These are phyloP conservation scores for Nasturtium officinale DNA, from an alignment of 345 rosid species.

Conservation along the genomic window DNA sequence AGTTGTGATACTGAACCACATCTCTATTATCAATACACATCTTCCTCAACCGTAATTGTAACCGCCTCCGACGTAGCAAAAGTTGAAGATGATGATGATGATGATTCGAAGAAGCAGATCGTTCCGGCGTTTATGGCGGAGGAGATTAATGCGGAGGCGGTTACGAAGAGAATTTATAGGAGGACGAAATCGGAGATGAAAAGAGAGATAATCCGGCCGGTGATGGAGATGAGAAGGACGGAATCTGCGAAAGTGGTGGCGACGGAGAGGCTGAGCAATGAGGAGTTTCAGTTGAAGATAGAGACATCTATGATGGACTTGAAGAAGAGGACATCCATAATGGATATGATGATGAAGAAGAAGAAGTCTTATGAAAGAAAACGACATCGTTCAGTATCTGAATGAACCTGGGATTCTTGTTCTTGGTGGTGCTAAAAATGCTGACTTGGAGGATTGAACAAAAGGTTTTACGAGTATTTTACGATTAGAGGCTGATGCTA, in stretches of 20 bases:
- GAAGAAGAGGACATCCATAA: neutral
- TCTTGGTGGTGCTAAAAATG: neutral
- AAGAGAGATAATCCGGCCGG: neutral
- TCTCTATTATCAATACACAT: slow-evolving; percentile 15
- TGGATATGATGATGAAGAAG: neutral
- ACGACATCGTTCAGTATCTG: slow-evolving; percentile 4
- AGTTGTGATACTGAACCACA: neutral
- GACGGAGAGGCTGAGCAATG: slow-evolving; percentile 26
- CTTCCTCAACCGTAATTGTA: slow-evolving; percentile 15
- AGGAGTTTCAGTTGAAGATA: slow-evolving; percentile 25
- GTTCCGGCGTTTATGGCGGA: neutral
- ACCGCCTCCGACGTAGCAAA: neutral
- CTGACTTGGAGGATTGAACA: neutral
- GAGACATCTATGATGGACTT: slow-evolving; percentile 24
- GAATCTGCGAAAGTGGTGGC: slow-evolving; percentile 23
- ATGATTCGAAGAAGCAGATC: slow-evolving; percentile 9
- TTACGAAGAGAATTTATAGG: neutral
- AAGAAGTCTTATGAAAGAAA: neutral
- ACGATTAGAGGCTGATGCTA: neutral
- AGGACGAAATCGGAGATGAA: slow-evolving; percentile 31
- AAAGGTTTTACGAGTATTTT: neutral
- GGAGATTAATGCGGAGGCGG: neutral
- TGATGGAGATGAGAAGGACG: slow-evolving; percentile 17
- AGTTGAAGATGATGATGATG: neutral
- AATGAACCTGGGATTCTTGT: neutral